Evolutionary conservation across 768 basidiomycete genomes (phyloP).

Genomic region (Coprinellus micaceus): DNA sequence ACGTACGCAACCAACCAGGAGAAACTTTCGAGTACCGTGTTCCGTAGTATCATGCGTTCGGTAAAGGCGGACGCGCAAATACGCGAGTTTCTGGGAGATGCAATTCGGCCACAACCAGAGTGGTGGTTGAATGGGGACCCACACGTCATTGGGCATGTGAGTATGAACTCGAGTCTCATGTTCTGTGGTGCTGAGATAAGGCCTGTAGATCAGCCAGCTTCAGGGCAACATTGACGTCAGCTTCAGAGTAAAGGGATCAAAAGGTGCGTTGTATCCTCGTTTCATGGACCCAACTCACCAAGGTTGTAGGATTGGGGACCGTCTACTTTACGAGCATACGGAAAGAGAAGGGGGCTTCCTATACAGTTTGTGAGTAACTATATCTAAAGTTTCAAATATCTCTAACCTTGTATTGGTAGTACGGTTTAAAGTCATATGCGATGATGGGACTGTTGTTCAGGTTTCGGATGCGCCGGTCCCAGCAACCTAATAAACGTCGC

Average conservation of each 20-base stretch:
- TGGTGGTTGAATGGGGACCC: slow-evolving; percentile 81
- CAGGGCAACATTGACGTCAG: slow-evolving; percentile 77
- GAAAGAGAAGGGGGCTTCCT: slow-evolving; percentile 66
- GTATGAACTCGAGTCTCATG: slow-evolving; percentile 20
- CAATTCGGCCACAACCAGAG: slow-evolving; percentile 58
- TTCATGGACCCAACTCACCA: not conserved
- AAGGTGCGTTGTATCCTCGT: slow-evolving; percentile 37
- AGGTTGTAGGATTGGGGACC: slow-evolving; percentile 58
- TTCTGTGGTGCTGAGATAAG: not conserved
- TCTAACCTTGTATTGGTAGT: slow-evolving; percentile 33
- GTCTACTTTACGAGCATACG: slow-evolving; percentile 83
- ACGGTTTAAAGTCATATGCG: slow-evolving; percentile 64
- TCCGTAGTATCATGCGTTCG: slow-evolving; percentile 60
- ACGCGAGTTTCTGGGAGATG: slow-evolving; percentile 57
- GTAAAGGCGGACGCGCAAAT: slow-evolving; percentile 51
- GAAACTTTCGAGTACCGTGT: slow-evolving; percentile 71
- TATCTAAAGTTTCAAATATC: not conserved
- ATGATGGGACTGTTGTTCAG: slow-evolving; percentile 51
- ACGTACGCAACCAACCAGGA: slow-evolving; percentile 73
- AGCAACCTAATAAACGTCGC: slow-evolving; percentile 15
- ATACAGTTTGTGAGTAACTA: slow-evolving; percentile 60
- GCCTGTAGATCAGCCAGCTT: slow-evolving; percentile 61
- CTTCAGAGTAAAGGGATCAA: slow-evolving; percentile 70
- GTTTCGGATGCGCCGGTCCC: slow-evolving; percentile 31
- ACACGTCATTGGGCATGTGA: slow-evolving; percentile 61